These are phyloP conservation scores for Colletotrichum godetiae DNA, from an alignment of 2,329 filamentous ascomycete genomes.

Conservation along the genomic window DNA sequence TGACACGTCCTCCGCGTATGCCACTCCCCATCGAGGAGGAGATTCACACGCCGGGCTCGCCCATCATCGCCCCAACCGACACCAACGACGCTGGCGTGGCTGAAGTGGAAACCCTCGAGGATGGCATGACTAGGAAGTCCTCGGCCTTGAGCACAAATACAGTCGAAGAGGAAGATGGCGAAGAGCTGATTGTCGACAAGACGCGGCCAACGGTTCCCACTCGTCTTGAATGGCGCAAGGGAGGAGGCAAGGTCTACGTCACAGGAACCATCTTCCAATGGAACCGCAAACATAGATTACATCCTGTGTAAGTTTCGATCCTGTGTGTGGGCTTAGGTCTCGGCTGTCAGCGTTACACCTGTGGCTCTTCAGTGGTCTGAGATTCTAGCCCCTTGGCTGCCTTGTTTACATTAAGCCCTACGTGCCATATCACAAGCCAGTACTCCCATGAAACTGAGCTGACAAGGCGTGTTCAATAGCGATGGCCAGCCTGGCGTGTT, in stretches of 20 bases:
- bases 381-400: background rate
- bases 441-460: background rate
- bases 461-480: conserved; percentile 45
- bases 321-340: background rate
- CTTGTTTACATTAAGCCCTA: conserved; percentile 11
- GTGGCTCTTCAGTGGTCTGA: conserved; percentile 14
- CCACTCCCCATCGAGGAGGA: conserved; percentile 96
- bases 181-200: conserved; percentile 81
- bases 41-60: conserved; percentile 87
- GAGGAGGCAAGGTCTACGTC: conserved; percentile 92
- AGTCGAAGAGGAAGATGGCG: conserved; percentile 81
- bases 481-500: conserved; percentile 72
- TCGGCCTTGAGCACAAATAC: conserved; percentile 72
- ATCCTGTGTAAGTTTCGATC: conserved; percentile 77
- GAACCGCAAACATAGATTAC: conserved; percentile 92
- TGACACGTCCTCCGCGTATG: conserved; percentile 83
- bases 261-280: conserved; percentile 98
- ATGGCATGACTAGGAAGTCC: conserved; percentile 62
- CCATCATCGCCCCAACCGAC: conserved; percentile 82
- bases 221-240: conserved; percentile 84
- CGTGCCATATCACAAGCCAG: conserved; percentile 30
- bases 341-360: conserved; percentile 36
- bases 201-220: conserved; percentile 85
- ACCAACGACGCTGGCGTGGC: conserved; percentile 66
- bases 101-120: conserved; percentile 63